Evolutionary conservation across 495 filamentous ascomycete species (phyloP).

Genomic region (Neurospora sp.): DNA sequence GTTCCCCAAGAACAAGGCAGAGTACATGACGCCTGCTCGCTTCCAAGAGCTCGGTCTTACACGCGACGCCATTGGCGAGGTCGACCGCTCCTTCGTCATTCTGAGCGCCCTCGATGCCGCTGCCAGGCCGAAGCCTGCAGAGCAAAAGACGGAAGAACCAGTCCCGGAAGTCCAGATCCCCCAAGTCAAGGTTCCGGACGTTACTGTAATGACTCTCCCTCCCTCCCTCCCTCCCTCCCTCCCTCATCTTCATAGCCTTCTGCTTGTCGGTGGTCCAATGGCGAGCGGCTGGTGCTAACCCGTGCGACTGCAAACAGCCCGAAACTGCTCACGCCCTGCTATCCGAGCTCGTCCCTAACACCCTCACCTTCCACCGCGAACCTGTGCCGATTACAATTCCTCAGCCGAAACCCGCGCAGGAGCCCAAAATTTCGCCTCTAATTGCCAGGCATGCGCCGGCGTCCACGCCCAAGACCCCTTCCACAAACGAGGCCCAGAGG

Average conservation of each 20-base stretch:
- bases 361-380: conserved; percentile 81
- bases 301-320: conserved; percentile 40
- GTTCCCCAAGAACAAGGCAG: conserved; percentile 32
- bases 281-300: neutral
- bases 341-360: conserved; percentile 75
- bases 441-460: conserved; percentile 3
- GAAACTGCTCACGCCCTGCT: conserved; percentile 73
- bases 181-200: neutral
- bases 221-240: too few species aligned
- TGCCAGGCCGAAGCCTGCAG: neutral
- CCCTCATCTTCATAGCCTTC: neutral
- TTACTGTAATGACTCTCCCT: conserved; percentile 4
- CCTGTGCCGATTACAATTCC: conserved; percentile 19
- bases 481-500: neutral
- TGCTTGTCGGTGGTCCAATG: neutral
- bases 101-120: conserved; percentile 4
- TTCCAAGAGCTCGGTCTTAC: conserved; percentile 31
- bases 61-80: conserved; percentile 30
- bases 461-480: neutral
- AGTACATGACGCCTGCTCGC: conserved; percentile 35
- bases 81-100: conserved; percentile 27
- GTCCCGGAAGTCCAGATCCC: neutral
- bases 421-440: conserved; percentile 11
- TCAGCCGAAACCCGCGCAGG: neutral
- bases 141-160: neutral